phyloP scores from a whole-genome alignment of 2,329 filamentous ascomycete genomes.

The Aspergillus sp. region DNA sequence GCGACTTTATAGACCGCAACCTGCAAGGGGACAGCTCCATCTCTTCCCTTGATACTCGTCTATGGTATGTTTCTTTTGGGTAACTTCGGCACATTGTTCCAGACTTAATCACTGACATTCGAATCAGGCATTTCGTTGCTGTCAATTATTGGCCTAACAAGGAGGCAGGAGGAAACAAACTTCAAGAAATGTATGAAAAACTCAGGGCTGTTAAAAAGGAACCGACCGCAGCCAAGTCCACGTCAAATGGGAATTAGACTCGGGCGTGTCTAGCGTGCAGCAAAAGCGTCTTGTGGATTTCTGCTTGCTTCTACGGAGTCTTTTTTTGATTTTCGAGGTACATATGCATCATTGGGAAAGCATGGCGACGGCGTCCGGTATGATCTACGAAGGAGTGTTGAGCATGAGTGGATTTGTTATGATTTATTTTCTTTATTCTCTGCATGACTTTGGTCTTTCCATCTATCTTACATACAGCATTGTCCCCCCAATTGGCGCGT shows the following conservation, averaged over 20 bases:
- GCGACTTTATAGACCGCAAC: constrained; percentile 45
- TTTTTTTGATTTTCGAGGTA: constrained; percentile 14
- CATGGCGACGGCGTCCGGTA: constrained; percentile 30
- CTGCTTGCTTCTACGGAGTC: constrained; percentile 11
- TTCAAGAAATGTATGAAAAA: constrained; percentile 41
- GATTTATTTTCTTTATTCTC: constrained; percentile 15
- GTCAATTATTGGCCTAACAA: constrained; percentile 49
- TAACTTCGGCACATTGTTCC: not conserved
- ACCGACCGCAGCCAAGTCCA: constrained; percentile 18
- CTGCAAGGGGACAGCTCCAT: constrained; percentile 39
- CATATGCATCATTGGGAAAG: constrained; percentile 29
- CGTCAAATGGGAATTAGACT: constrained; percentile 28
- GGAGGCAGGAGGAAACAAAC: constrained; percentile 36
- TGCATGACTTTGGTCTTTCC: constrained; percentile 17
- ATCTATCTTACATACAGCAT: constrained; percentile 10
- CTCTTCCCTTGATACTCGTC: constrained; percentile 42
- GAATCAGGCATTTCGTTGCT: constrained; percentile 44
- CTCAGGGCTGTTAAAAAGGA: constrained; percentile 32
- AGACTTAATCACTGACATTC: constrained; percentile 20
- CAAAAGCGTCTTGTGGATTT: constrained; percentile 12
- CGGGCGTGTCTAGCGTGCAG: constrained; percentile 6
- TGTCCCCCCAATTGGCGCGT: constrained; percentile 11
- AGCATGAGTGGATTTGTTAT: constrained; percentile 20
- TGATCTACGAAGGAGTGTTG: constrained; percentile 17
- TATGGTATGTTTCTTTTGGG: constrained; percentile 40